Conservation (phyloP, 2,329 filamentous ascomycete genomes). For the Neofusicoccum umdonicola region DNA sequence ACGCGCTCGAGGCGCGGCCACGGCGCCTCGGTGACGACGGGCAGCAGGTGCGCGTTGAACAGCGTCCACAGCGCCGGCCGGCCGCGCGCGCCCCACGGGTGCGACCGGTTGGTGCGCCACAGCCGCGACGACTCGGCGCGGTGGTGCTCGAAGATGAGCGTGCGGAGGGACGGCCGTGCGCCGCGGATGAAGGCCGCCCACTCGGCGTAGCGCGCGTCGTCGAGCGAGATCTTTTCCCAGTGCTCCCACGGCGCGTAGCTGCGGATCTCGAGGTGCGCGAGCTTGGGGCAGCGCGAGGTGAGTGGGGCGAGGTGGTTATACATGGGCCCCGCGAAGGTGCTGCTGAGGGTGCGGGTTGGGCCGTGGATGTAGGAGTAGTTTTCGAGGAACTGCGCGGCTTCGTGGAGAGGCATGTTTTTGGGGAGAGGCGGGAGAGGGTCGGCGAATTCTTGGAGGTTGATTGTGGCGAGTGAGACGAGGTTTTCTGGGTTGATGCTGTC, state of each 20-base stretch:
- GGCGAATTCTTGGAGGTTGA: conserved; percentile 5
- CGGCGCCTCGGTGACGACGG: neutral
- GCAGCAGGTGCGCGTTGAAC: neutral
- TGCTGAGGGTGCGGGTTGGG: neutral
- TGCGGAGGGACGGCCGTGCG: neutral
- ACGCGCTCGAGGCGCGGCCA: neutral
- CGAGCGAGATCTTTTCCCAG: neutral
- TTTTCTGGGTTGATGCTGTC: neutral
- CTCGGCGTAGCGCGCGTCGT: conserved; percentile 1
- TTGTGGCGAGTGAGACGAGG: neutral
- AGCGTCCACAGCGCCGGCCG: neutral
- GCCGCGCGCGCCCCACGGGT: neutral
- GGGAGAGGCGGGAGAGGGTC: neutral
- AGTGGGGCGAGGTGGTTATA: neutral
- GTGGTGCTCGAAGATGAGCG: neutral
- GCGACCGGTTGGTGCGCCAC: conserved; percentile 3
- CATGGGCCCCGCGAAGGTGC: neutral
- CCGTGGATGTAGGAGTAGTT: neutral
- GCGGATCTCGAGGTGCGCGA: conserved; percentile 3
- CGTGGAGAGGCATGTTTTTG: neutral
- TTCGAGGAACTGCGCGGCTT: neutral
- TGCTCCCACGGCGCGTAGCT: conserved; percentile 4
- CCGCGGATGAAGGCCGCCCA: neutral
- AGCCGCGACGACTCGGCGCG: neutral
- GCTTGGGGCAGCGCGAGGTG: neutral